Percentiles rank a stretch among this genome's conserved stretches.
Evolutionary conservation across 2,329 filamentous ascomycete genomes (phyloP).

Genomic region (Neofusicoccum ribis): DNA sequence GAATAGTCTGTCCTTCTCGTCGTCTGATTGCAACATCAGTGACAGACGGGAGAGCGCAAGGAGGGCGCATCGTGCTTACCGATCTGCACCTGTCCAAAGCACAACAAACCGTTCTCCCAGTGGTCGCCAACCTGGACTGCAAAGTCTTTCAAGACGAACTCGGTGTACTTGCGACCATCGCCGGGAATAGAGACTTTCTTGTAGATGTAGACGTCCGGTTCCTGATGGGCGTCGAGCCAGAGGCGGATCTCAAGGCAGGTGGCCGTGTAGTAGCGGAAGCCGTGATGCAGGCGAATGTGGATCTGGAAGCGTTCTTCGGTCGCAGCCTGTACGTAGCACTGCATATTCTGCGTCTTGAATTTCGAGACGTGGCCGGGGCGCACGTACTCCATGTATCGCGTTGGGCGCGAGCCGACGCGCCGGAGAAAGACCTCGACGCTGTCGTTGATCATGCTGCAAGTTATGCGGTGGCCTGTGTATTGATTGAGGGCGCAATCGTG

Average conservation of each 20-base stretch:
- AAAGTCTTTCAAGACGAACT: constrained; percentile 6
- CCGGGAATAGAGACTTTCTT: neutral
- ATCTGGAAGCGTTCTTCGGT: constrained; percentile 2
- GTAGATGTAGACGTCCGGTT: constrained; percentile 10
- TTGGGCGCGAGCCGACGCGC: neutral
- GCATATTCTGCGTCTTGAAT: neutral
- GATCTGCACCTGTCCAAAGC: constrained; percentile 1
- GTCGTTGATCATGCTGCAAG: constrained; percentile 10
- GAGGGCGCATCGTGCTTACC: neutral
- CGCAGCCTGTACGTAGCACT: neutral
- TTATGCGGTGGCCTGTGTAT: neutral
- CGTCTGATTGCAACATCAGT: neutral
- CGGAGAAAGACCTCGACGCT: constrained; percentile 9
- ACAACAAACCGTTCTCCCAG: constrained; percentile 3
- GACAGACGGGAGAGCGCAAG: neutral
- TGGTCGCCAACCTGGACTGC: neutral
- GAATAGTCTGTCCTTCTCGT: neutral
- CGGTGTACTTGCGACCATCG: neutral
- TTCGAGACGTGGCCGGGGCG: neutral
- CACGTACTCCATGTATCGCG: constrained; percentile 3
- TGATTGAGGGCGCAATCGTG: too few species aligned
- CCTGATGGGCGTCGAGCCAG: constrained; percentile 7
- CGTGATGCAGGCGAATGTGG: neutral
- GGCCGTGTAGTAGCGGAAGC: constrained; percentile 8
- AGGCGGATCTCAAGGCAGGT: constrained; percentile 9